A percentile compares a stretch with the other conserved stretches of the same genome.
phyloP scores from a whole-genome alignment of 495 filamentous ascomycete species.

The Lophiotrema nucula region DNA sequence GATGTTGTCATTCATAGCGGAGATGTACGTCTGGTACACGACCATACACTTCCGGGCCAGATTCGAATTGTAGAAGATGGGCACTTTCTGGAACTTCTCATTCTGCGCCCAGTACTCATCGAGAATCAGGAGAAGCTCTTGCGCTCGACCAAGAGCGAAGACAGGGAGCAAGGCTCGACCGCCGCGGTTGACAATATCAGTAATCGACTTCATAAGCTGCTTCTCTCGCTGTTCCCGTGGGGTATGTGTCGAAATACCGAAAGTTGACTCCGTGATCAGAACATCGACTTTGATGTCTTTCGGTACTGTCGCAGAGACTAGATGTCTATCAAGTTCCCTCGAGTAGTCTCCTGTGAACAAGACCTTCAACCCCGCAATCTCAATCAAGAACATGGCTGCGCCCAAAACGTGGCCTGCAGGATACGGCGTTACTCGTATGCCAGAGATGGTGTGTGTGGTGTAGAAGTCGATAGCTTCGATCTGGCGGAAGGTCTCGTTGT shows the following conservation, averaged over 20 bases:
- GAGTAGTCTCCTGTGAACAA: conserved; percentile 98
- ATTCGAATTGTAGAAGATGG: conserved; percentile 96
- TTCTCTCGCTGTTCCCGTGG: conserved; percentile 87
- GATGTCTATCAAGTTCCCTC: conserved; percentile 87
- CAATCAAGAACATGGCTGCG: conserved; percentile 97
- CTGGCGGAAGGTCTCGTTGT: conserved; percentile 82
- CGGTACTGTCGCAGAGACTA: conserved; percentile 87
- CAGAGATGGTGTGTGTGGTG: conserved; percentile 93
- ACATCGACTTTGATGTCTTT: conserved; percentile 85
- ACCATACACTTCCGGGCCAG: conserved; percentile 96
- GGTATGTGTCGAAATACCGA: conserved; percentile 87
- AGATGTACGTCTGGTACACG: conserved; percentile 95
- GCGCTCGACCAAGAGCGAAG: conserved; percentile 88
- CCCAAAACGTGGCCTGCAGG: conserved; percentile 95
- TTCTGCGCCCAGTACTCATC: conserved; percentile 96
- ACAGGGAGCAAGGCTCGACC: conserved; percentile 93
- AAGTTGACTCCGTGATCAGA: conserved; percentile 95
- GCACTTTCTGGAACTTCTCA: conserved; percentile 77
- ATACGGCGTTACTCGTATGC: conserved; percentile 93
- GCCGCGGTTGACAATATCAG: conserved; percentile 81
- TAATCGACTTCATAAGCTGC: conserved; percentile 91
- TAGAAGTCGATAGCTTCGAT: conserved; percentile 99
- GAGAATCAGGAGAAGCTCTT: conserved; percentile 89
- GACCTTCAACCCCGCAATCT: conserved; percentile 92
- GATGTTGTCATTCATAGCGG: conserved; percentile 98